phyloP scores from a whole-genome alignment of 768 basidiomycete genomes.

The Russula vinacea region DNA sequence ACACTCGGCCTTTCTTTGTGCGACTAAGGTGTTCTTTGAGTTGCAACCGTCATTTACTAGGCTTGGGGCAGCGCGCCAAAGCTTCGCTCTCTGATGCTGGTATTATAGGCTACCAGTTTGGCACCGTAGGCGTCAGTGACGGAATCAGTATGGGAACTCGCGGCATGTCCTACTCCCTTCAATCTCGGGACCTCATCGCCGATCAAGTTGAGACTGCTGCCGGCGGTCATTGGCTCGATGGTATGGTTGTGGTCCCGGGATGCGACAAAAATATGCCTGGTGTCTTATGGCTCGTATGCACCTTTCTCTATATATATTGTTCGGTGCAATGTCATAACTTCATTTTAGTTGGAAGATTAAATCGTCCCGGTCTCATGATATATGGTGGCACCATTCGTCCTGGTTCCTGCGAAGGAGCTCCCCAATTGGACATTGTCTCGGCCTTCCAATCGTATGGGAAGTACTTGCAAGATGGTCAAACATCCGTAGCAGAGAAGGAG shows the following conservation, averaged over 20 bases:
- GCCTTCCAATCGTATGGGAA: conserved; percentile 98
- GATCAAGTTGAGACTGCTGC: conserved; percentile 96
- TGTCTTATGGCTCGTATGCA: conserved; percentile 91
- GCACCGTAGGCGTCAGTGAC: conserved; percentile 95
- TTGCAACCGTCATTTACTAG: conserved; percentile 92
- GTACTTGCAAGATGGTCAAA: conserved; percentile 87
- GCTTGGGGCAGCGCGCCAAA: conserved; percentile 84
- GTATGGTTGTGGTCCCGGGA: conserved; percentile 94
- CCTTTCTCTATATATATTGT: conserved; percentile 10
- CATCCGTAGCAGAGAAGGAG: conserved; percentile 73
- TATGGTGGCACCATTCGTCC: conserved; percentile 95
- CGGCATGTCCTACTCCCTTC: conserved; percentile 94
- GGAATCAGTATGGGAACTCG: conserved; percentile 97
- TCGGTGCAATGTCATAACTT: not conserved
- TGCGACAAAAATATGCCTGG: conserved; percentile 99
- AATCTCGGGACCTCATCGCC: conserved; percentile 95
- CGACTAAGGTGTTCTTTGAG: conserved; percentile 41
- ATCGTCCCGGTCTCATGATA: conserved; percentile 95
- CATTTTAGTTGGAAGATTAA: conserved; percentile 73
- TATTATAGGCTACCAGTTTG: conserved; percentile 95
- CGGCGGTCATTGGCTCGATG: conserved; percentile 96
- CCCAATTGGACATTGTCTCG: conserved; percentile 91
- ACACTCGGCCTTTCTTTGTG: not conserved
- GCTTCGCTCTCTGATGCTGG: conserved; percentile 64
- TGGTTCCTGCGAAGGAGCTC: conserved; percentile 84